These are phyloP conservation scores for Cladobotryum protrusum DNA, from an alignment of 2,329 filamentous ascomycete genomes.

Conservation along the genomic window DNA sequence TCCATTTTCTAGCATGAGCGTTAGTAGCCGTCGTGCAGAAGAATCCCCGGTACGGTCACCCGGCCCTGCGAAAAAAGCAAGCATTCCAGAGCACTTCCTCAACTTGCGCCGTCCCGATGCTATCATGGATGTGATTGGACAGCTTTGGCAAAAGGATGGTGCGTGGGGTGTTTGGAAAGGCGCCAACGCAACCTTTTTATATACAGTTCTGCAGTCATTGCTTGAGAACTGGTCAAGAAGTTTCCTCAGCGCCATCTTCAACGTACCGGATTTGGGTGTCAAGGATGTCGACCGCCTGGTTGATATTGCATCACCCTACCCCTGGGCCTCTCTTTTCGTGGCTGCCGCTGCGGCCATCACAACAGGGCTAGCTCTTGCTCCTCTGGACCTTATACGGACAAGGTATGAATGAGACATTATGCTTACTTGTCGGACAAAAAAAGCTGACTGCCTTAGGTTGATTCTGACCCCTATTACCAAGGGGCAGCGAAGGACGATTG, in stretches of 20 bases:
- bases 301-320: conserved; percentile 69
- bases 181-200: conserved; percentile 87
- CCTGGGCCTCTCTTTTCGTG: conserved; percentile 73
- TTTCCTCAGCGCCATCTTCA: conserved; percentile 82
- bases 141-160: conserved; percentile 84
- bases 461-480: conserved; percentile 77
- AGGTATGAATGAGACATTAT: conserved; percentile 29
- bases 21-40: conserved; percentile 24
- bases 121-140: conserved; percentile 76
- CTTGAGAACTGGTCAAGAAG: conserved; percentile 90
- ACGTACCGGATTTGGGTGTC: conserved; percentile 76
- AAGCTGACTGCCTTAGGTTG: conserved; percentile 47
- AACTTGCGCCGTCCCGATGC: conserved; percentile 70
- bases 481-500: conserved; percentile 69
- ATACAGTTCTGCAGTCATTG: conserved; percentile 77
- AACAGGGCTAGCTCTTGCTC: conserved; percentile 75
- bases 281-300: conserved; percentile 71
- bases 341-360: conserved; percentile 57
- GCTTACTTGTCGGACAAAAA: neutral
- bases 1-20: conserved; percentile 28
- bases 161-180: conserved; percentile 92
- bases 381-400: conserved; percentile 85
- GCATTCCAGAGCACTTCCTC: conserved; percentile 51
- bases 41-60: conserved; percentile 20
- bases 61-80: conserved; percentile 27